These are phyloP conservation scores for Anastatica hierochuntica DNA, from an alignment of 345 rosid species.

Conservation along the genomic window DNA sequence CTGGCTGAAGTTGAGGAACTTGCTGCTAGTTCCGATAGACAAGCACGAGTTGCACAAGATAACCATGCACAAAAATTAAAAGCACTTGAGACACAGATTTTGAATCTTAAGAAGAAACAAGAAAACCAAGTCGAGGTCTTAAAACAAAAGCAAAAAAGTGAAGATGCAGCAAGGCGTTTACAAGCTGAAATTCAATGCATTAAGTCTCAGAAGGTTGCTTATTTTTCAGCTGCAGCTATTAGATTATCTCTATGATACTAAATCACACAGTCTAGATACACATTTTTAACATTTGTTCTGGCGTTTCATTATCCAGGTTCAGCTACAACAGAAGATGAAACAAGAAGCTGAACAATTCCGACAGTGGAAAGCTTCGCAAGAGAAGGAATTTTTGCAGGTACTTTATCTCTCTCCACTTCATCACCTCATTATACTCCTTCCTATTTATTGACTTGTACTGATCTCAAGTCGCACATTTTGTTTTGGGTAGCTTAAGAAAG, in stretches of 20 bases:
- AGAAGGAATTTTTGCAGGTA: constrained; percentile 75
- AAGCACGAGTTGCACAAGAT: constrained; percentile 42
- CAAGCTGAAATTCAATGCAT: constrained; percentile 67
- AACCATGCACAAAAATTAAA: constrained; percentile 53
- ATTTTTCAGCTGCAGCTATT: not conserved
- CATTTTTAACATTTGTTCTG: not conserved
- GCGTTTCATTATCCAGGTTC: constrained; percentile 39
- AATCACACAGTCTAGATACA: not conserved
- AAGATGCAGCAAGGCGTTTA: constrained; percentile 62
- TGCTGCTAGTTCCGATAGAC: constrained; percentile 54
- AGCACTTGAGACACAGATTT: constrained; percentile 65
- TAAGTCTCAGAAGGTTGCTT: constrained; percentile 61
- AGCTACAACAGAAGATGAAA: constrained; percentile 68
- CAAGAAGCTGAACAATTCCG: constrained; percentile 85
- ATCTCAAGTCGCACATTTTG: not conserved
- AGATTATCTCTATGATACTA: not conserved
- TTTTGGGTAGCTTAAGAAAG: constrained; percentile 53
- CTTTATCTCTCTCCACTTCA: not conserved
- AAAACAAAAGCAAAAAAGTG: constrained; percentile 74
- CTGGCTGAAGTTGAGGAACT: constrained; percentile 53
- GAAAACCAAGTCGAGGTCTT: constrained; percentile 61
- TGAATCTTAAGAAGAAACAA: constrained; percentile 62
- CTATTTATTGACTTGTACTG: not conserved
- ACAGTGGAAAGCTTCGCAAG: constrained; percentile 71
- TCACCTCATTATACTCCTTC: not conserved